These are phyloP conservation scores for Xylaria hypoxylon DNA, from an alignment of 2,329 filamentous ascomycete genomes.

Conservation along the genomic window DNA sequence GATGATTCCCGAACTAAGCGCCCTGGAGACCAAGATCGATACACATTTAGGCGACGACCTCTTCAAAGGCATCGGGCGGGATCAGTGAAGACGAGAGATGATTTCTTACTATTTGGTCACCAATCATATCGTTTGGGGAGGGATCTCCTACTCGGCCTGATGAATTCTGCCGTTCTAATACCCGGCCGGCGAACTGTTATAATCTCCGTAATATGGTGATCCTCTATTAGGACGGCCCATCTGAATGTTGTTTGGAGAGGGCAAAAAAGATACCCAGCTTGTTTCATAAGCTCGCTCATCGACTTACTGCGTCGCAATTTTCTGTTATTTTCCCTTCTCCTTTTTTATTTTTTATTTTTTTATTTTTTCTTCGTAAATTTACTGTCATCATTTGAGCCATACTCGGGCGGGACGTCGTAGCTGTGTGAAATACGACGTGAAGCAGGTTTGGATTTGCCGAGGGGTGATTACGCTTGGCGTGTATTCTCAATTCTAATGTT, in stretches of 20 bases:
- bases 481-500: conserved; percentile 21
- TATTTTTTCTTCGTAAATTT: conserved; percentile 15
- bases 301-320: conserved; percentile 48
- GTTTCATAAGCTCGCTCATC: conserved; percentile 49
- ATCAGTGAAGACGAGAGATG: conserved; percentile 27
- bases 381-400: conserved; percentile 33
- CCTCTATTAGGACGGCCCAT: conserved; percentile 38
- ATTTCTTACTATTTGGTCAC: conserved; percentile 13
- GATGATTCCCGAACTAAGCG: conserved; percentile 69
- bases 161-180: conserved; percentile 37
- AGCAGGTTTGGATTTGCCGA: conserved; percentile 28
- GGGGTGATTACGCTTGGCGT: conserved; percentile 7
- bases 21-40: conserved; percentile 63
- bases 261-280: conserved; percentile 53
- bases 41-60: conserved; percentile 63
- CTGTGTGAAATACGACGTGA: conserved; percentile 26
- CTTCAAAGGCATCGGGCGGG: conserved; percentile 64
- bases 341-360: conserved; percentile 3
- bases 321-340: conserved; percentile 30
- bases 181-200: conserved; percentile 42
- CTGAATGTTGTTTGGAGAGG: conserved; percentile 39
- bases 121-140: conserved; percentile 4
- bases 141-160: conserved; percentile 9
- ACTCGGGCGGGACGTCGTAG: conserved; percentile 11
- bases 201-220: conserved; percentile 41